phyloP scores from a whole-genome alignment of 2,329 filamentous ascomycete species.

The Aspergillus proliferans region DNA sequence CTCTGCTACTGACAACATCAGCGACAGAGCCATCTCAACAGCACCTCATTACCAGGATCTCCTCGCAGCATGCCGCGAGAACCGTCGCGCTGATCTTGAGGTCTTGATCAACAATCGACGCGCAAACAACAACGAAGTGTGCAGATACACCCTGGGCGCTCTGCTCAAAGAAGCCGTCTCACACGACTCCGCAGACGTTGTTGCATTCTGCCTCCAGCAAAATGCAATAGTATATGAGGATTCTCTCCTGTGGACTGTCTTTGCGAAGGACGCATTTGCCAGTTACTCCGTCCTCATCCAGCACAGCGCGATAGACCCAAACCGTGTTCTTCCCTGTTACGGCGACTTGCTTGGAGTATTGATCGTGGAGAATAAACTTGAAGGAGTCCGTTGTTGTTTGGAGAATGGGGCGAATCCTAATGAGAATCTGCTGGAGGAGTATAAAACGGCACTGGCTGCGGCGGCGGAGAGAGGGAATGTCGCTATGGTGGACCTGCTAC shows the following conservation, averaged over 20 bases:
- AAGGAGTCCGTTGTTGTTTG: not conserved
- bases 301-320: not conserved
- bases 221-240: not conserved
- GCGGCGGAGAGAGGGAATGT: not conserved
- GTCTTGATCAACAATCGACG: too few relatives aligned
- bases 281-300: not conserved
- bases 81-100: too few relatives aligned
- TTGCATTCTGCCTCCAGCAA: not conserved
- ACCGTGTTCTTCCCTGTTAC: not conserved
- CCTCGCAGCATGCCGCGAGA: too few relatives aligned
- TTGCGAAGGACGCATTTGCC: not conserved
- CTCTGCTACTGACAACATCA: too few relatives aligned
- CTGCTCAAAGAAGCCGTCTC: not conserved
- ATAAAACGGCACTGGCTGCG: not conserved
- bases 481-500: not conserved
- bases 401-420: constrained; percentile 4
- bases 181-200: not conserved
- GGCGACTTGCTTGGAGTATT: not conserved
- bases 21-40: too few relatives aligned
- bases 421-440: not conserved
- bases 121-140: too few relatives aligned
- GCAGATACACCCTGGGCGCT: too few relatives aligned
- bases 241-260: not conserved
- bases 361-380: not conserved
- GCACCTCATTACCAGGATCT: too few relatives aligned